These are phyloP conservation scores for Trichocladium antarcticum DNA, from an alignment of 495 filamentous ascomycete species.

Conservation along the genomic window DNA sequence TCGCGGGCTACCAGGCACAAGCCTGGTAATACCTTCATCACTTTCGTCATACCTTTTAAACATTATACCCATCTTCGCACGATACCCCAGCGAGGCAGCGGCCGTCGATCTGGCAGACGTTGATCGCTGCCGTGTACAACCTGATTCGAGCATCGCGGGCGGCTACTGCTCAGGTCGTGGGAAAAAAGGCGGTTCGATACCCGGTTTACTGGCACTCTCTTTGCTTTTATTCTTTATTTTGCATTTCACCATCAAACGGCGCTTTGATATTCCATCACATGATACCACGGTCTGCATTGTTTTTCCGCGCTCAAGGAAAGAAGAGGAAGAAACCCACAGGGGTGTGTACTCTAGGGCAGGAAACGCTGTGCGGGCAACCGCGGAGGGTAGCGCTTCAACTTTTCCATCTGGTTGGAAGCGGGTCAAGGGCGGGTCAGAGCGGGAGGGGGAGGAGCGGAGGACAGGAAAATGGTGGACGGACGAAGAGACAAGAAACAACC, in stretches of 20 bases:
- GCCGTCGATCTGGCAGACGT: too few relatives aligned
- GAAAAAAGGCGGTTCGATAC: not conserved
- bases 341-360: not conserved
- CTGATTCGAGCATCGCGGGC: slow-evolving; percentile 32
- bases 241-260: slow-evolving; percentile 12
- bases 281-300: slow-evolving; percentile 22
- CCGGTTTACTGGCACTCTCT: not conserved
- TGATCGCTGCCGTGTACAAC: slow-evolving; percentile 32
- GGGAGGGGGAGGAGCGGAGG: not conserved
- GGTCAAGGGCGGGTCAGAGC: not conserved
- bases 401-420: not conserved
- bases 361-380: slow-evolving; percentile 1
- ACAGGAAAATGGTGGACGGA: not conserved
- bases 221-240: slow-evolving; percentile 9
- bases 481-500: not conserved
- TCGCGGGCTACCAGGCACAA: slow-evolving; percentile 42
- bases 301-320: not conserved
- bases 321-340: not conserved
- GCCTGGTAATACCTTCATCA: slow-evolving; percentile 38
- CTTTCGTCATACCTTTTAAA: not conserved
- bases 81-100: slow-evolving; percentile 22
- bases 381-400: not conserved
- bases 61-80: slow-evolving; percentile 15
- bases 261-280: slow-evolving; percentile 16
- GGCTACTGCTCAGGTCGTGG: slow-evolving; percentile 12